These are phyloP conservation scores for Xylaria venustula DNA, from an alignment of 495 filamentous ascomycete species.

Conservation along the genomic window DNA sequence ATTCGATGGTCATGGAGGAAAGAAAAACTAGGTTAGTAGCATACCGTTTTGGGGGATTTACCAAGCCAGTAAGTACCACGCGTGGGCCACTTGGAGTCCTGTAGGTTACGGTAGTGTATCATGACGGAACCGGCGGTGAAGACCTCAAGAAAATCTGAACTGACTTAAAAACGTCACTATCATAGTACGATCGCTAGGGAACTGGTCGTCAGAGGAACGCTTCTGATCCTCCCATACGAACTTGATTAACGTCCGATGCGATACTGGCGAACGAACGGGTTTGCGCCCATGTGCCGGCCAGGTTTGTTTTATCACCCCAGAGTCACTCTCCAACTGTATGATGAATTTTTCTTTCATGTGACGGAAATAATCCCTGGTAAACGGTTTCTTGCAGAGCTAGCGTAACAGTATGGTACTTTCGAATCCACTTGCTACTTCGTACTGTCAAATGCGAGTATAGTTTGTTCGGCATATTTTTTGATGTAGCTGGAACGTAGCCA, in stretches of 20 bases:
- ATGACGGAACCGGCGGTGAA: slow-evolving; percentile 10
- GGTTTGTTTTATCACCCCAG: slow-evolving; percentile 1
- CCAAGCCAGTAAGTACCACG: not conserved
- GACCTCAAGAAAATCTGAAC: not conserved
- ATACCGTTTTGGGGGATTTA: not conserved
- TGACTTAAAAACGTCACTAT: not conserved
- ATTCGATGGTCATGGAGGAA: slow-evolving; percentile 26
- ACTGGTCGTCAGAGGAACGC: not conserved
- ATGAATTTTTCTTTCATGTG: not conserved
- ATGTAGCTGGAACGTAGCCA: not conserved
- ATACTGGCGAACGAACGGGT: not conserved
- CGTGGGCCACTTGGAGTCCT: not conserved
- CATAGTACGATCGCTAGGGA: not conserved
- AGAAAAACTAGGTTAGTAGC: not conserved
- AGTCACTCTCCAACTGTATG: not conserved
- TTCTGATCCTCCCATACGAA: not conserved
- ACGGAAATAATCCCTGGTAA: slow-evolving; percentile 1
- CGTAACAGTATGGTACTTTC: slow-evolving; percentile 17
- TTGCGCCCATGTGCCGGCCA: not conserved
- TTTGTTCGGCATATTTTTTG: not conserved
- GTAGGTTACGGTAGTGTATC: not conserved
- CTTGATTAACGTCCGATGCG: not conserved
- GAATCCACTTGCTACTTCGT: slow-evolving; percentile 14
- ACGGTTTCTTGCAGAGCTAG: slow-evolving; percentile 18
- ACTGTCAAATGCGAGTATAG: slow-evolving; percentile 1